Evolutionary conservation across 306 rosid genomes (phyloP), one percentile per base, ranked within the genome.

Genomic region (Begonia masoniana): DNA sequence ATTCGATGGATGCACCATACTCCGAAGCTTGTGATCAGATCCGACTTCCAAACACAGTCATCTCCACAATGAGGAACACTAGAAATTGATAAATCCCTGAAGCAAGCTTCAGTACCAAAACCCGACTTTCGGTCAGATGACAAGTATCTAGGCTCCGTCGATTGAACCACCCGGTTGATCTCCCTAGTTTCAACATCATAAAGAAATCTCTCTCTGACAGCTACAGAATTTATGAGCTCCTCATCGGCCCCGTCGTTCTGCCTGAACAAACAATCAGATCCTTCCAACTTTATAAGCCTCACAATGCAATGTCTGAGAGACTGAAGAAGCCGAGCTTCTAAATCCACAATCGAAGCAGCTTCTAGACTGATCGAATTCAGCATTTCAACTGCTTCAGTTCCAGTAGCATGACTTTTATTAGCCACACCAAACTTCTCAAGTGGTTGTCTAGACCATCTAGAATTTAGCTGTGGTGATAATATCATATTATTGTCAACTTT

Each of bases 1-100:
- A 92, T 69, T 43, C 96, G 82, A 62, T 83, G 96, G 73, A 92
- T 83, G 73, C 99, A 92, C 99, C 99, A 92, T 35, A 92, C 96
- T 23, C 99, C 99, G 35, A 92, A 92, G 85, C 96, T 92, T 61
- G 76, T 63, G 36, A 92, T 65, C 68, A 92, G 65, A 50, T 87
- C 93, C 52, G 80, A 52, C 69, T 64, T 86, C 99, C 99, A 92
- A 14, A 81, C 57, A 76, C 99, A 92, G 46, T 84, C 96, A 56
- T 92, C 96, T 64, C 99, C 99, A 42, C 99, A 92, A 61, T 74
- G 56, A 45, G 94, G 88, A 54, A 92, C 76, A 1, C 93, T 81
- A 43, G 80, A 73, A 59, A 85, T 72, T 13, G 42, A 61, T 42
- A 69, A 66, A 65, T 50, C 56, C 10, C 69, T 26, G 62, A 48